Conservation (phyloP, 768 basidiomycete genomes). For the Sistotremastrum suecicum region DNA sequence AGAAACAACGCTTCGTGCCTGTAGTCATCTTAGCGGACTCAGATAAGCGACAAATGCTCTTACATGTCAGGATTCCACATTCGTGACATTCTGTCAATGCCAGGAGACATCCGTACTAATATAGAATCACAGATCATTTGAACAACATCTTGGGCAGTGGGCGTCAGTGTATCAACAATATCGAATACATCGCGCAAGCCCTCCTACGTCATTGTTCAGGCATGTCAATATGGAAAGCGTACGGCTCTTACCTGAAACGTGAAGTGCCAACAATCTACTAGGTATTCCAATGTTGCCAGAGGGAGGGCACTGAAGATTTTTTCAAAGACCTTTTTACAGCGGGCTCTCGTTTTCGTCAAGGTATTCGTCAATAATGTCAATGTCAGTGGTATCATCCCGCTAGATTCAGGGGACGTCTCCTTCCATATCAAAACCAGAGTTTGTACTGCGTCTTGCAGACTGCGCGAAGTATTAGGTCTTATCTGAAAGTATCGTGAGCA, state of each 20-base stretch:
- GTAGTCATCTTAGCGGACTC: conserved; percentile 1
- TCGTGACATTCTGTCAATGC: conserved; percentile 32
- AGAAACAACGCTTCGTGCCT: conserved; percentile 70
- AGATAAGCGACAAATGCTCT: conserved; percentile 2
- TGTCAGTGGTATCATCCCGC: conserved; percentile 16
- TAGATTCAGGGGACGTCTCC: no score
- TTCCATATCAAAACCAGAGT: conserved; percentile 64
- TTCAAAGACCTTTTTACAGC: conserved; percentile 71
- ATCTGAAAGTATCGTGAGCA: conserved; percentile 26
- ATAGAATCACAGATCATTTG: conserved; percentile 84
- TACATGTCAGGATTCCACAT: not conserved
- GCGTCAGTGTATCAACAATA: conserved; percentile 67
- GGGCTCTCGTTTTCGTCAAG: conserved; percentile 46
- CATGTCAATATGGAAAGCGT: not conserved
- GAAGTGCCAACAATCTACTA: conserved; percentile 72
- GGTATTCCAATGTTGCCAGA: conserved; percentile 67
- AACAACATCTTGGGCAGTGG: conserved; percentile 77
- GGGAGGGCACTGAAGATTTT: conserved; percentile 73
- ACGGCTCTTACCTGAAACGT: conserved; percentile 31
- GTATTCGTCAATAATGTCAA: conserved; percentile 30
- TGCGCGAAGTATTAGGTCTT: conserved; percentile 60
- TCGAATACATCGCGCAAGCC: conserved; percentile 48
- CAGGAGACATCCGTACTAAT: conserved; percentile 36
- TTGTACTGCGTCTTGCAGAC: conserved; percentile 71
- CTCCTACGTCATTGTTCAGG: conserved; percentile 1